These are phyloP conservation scores for Boechera stricta DNA, from an alignment of 345 rosid genomes.

Conservation along the genomic window DNA sequence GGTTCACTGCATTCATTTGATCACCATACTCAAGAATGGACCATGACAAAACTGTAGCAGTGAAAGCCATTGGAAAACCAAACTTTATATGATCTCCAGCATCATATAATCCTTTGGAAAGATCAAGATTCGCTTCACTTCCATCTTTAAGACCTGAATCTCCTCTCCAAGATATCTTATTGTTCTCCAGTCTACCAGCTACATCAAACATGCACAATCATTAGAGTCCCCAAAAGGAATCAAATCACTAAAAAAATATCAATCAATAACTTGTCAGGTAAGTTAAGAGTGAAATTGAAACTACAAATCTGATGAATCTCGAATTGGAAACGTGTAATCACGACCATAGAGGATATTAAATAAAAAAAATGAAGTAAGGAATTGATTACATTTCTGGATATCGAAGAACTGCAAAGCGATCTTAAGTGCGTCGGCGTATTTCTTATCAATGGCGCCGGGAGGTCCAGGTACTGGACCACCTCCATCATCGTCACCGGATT, in stretches of 20 bases:
- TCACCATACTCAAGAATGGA: conserved; percentile 95
- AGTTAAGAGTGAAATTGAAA: not conserved
- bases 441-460: conserved; percentile 81
- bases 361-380: not conserved
- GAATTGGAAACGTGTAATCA: not conserved
- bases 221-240: not conserved
- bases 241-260: not conserved
- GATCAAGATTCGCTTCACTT: conserved; percentile 62
- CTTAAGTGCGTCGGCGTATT: conserved; percentile 82
- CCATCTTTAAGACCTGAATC: conserved; percentile 86
- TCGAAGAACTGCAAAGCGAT: conserved; percentile 87
- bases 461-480: conserved; percentile 77
- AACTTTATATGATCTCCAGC: conserved; percentile 97
- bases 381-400: conserved; percentile 72
- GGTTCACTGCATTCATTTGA: conserved; percentile 74
- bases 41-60: conserved; percentile 91
- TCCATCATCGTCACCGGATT: conserved; percentile 45
- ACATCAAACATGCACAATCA: conserved; percentile 21
- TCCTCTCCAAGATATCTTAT: conserved; percentile 88
- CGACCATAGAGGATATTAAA: too few species aligned
- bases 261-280: not conserved
- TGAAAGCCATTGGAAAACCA: conserved; percentile 94
- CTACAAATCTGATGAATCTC: not conserved
- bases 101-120: conserved; percentile 88
- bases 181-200: conserved; percentile 82